A percentile compares a stretch with the other conserved stretches of the same genome.
Evolutionary conservation across 345 rosid species (phyloP).

Genomic region (Brassica carinata): DNA sequence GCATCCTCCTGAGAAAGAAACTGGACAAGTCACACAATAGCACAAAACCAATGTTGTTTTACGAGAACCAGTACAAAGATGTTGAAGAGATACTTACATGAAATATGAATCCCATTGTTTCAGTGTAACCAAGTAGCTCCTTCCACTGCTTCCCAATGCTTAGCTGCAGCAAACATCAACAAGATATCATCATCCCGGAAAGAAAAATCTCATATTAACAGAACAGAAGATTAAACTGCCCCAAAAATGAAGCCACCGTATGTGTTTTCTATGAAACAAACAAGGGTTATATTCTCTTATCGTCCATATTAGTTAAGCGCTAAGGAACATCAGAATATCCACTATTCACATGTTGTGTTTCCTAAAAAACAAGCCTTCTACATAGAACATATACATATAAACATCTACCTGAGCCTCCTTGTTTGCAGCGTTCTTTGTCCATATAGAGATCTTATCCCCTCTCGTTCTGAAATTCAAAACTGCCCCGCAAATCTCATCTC

Average conservation of each 20-base stretch:
- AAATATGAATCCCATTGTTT: conserved; percentile 66
- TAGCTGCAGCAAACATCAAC: conserved; percentile 43
- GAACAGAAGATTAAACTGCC: not conserved
- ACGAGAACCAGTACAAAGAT: not conserved
- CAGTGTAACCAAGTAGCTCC: conserved; percentile 71
- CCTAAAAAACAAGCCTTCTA: not conserved
- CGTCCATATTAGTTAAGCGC: not conserved
- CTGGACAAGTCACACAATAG: conserved; percentile 25
- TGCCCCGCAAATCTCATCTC: conserved; percentile 94
- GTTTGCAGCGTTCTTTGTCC: conserved; percentile 93
- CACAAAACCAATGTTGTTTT: conserved; percentile 11
- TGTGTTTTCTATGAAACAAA: not conserved
- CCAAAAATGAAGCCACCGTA: not conserved
- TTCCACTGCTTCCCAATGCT: conserved; percentile 96
- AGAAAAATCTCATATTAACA: conserved; percentile 1
- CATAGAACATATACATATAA: not conserved
- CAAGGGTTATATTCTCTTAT: not conserved
- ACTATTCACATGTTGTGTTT: conserved; percentile 17
- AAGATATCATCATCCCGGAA: not conserved
- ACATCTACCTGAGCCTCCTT: conserved; percentile 73
- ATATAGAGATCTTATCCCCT: conserved; percentile 70
- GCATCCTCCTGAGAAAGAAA: conserved; percentile 72
- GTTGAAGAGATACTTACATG: conserved; percentile 49
- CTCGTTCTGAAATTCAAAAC: conserved; percentile 66
- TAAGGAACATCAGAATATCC: not conserved